Evolutionary conservation across 805 yeast genomes (phyloP), one percentile per base, ranked within the genome.

Genomic region (Saturnispora kantuleensis): DNA sequence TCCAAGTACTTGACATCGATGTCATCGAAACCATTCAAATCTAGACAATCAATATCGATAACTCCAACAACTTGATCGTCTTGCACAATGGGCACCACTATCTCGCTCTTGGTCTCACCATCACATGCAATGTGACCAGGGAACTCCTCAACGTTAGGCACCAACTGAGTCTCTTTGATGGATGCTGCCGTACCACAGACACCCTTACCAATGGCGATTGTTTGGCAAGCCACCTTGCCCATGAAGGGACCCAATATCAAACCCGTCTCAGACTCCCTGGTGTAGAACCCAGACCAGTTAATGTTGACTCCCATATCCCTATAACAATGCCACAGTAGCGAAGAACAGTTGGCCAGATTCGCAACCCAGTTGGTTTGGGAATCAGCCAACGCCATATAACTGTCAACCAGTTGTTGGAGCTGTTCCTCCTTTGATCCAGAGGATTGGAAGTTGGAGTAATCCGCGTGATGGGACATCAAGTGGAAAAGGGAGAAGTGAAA

Each of bases 101-200:
- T 84, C 58, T 90, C 98, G 60, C 95, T 84, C 50, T 82, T 74
- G 0, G 97, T 90, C 47, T 81, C 95, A 0, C 96, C 95, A 64
- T 93, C 98, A 65, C 98, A 90, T 0, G 97, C 97, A 51, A 90
- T 93, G 59, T 90, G 97, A 1, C 95, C 95, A 0, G 95, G 95
- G 55, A 77, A 87, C 52, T 73, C 60, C 16, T 81, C 70, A 2
- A 90, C 97, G 59, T 90, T 76, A 1, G 72, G 69, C 10, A 90
- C 96, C 6, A 88, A 56, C 57, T 87, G 95, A 1, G 95, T 83
- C 37, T 60, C 44, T 45, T 63, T 62, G 1, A 67, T 50, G 0
- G 57, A 49, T 0, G 95, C 96, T 2, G 96, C 95, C 1, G 76
- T 66, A 5, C 98, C 97, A 65, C 97, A 93, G 0, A 90, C 97